These are phyloP conservation scores for Pythium phragmitis DNA, from an alignment of 352 stramenopile species.

Conservation along the genomic window DNA sequence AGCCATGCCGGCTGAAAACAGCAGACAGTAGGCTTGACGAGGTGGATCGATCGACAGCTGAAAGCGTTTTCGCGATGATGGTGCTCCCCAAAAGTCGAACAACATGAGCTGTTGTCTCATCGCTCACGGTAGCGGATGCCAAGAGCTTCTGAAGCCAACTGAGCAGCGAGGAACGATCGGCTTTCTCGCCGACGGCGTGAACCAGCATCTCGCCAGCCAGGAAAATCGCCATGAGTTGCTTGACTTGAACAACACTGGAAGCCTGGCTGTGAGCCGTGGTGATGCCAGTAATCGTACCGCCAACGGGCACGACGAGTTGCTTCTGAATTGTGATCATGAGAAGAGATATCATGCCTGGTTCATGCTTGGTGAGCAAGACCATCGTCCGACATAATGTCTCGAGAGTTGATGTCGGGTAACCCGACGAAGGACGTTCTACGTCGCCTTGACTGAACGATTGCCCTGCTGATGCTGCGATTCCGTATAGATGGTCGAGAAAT, in stretches of 20 bases:
- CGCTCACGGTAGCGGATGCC: slow-evolving; percentile 46
- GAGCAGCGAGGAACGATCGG: slow-evolving; percentile 59
- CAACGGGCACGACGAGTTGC: slow-evolving; percentile 54
- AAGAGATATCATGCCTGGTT: slow-evolving; percentile 66
- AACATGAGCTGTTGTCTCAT: slow-evolving; percentile 66
- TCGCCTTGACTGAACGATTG: neutral
- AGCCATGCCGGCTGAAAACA: slow-evolving; percentile 15
- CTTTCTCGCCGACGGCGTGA: slow-evolving; percentile 45
- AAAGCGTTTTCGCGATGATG: slow-evolving; percentile 8
- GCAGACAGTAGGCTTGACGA: slow-evolving; percentile 8
- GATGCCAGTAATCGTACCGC: neutral
- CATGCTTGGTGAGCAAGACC: slow-evolving; percentile 59
- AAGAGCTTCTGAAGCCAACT: slow-evolving; percentile 71
- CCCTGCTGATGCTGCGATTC: slow-evolving; percentile 46
- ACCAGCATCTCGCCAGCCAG: slow-evolving; percentile 64
- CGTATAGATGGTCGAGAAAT: slow-evolving; percentile 77
- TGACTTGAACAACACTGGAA: slow-evolving; percentile 44
- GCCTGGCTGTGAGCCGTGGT: slow-evolving; percentile 17
- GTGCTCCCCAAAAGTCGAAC: slow-evolving; percentile 43
- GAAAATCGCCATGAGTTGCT: slow-evolving; percentile 81
- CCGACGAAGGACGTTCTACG: slow-evolving; percentile 1
- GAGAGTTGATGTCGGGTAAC: slow-evolving; percentile 62
- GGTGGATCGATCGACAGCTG: slow-evolving; percentile 3
- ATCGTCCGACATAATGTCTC: slow-evolving; percentile 72
- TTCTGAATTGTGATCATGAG: slow-evolving; percentile 88